Conservation (phyloP, 352 stramenopile species). For the Pythium monospermum region DNA sequence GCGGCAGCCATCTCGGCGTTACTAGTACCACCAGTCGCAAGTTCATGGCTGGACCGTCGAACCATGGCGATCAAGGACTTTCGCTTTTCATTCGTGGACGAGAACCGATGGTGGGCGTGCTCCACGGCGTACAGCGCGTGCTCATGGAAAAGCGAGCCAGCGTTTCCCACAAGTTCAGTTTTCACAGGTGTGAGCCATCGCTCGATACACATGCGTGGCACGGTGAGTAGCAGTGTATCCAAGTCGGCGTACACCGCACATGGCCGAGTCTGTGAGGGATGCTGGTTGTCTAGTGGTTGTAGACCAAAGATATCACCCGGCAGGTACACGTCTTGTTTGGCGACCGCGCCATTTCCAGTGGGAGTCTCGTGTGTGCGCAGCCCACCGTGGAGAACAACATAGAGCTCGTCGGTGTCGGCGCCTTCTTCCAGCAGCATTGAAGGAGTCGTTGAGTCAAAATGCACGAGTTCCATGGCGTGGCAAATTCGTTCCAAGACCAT, state of each 20-base stretch:
- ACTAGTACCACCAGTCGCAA: too few species aligned
- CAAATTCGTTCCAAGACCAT: conserved; percentile 47
- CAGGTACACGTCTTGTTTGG: background rate
- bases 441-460: conserved; percentile 8
- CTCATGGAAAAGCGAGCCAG: conserved; percentile 33
- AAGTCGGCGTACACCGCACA: conserved; percentile 24
- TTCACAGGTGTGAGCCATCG: conserved; percentile 37
- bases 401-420: conserved; percentile 21
- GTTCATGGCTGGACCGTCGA: conserved; percentile 1
- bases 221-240: conserved; percentile 33
- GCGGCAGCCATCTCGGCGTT: background rate
- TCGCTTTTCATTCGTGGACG: conserved; percentile 7
- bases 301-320: conserved; percentile 20
- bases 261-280: background rate
- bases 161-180: conserved; percentile 29
- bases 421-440: conserved; percentile 20
- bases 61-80: conserved; percentile 18
- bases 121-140: conserved; percentile 6
- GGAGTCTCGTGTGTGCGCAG: background rate
- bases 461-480: conserved; percentile 34
- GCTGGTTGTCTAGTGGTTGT: background rate
- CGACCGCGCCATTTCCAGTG: background rate
- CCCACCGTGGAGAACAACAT: conserved; percentile 33
- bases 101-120: background rate
- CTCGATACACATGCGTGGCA: conserved; percentile 30